Percentiles rank a stretch among this genome's conserved stretches.
These are phyloP conservation scores for Fusarium transvaalense DNA, from an alignment of 2,329 filamentous ascomycete species.

Conservation along the genomic window DNA sequence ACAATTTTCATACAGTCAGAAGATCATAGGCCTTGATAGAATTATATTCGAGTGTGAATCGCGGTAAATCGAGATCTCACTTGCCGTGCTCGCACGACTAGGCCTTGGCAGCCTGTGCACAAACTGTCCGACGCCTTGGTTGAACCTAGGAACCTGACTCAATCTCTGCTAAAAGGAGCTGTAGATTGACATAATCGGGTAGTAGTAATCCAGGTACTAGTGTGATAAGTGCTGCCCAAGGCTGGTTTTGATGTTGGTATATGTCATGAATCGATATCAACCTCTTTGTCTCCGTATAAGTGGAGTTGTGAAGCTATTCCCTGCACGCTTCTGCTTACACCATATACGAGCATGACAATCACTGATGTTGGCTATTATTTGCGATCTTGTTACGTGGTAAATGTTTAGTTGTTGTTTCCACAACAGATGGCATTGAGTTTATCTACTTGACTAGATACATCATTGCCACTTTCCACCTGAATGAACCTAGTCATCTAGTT, in stretches of 20 bases:
- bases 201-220: background rate
- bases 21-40: conserved; percentile 5
- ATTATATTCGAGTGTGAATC: background rate
- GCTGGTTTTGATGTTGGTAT: background rate
- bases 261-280: background rate
- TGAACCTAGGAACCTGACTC: conserved; percentile 4
- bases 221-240: too few species aligned
- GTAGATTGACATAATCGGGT: background rate
- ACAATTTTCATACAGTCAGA: conserved; percentile 5
- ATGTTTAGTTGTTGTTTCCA: background rate
- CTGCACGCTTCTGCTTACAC: background rate
- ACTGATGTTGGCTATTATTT: background rate
- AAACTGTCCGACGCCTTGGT: conserved; percentile 2
- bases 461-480: background rate
- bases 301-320: conserved; percentile 1
- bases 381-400: background rate
- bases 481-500: background rate
- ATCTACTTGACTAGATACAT: background rate
- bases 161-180: background rate
- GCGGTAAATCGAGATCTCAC: conserved; percentile 28
- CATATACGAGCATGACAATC: background rate
- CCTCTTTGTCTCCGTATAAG: background rate
- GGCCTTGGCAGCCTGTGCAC: conserved; percentile 15
- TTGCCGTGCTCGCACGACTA: background rate
- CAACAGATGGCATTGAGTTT: background rate